Conservation (phyloP, 2,329 filamentous ascomycete genomes). For the Ophiostoma himal-ulmi region DNA sequence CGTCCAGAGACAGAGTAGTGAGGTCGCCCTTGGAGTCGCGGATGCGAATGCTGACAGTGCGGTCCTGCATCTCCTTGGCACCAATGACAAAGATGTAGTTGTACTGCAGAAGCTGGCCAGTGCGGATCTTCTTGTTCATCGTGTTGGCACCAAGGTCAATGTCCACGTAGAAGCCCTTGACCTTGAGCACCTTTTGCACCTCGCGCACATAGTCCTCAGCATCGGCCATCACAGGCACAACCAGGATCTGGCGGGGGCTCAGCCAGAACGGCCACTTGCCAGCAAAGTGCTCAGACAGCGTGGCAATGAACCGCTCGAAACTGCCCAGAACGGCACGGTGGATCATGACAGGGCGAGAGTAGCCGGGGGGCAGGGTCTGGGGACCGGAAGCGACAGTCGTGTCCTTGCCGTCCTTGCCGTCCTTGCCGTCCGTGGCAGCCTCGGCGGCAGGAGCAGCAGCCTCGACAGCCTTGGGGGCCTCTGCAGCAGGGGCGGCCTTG, state of each 20-base stretch:
- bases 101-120: conserved; percentile 72
- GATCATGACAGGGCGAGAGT: conserved; percentile 77
- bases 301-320: conserved; percentile 59
- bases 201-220: conserved; percentile 70
- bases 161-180: conserved; percentile 63
- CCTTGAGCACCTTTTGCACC: conserved; percentile 62
- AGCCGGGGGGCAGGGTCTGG: conserved; percentile 59
- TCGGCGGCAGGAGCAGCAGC: conserved; percentile 30
- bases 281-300: conserved; percentile 76
- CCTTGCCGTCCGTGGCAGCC: conserved; percentile 35
- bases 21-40: conserved; percentile 28
- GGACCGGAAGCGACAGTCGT: conserved; percentile 28
- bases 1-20: conserved; percentile 25
- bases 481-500: conserved; percentile 9
- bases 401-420: conserved; percentile 35
- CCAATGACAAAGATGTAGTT: conserved; percentile 64
- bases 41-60: conserved; percentile 29
- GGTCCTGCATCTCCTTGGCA: conserved; percentile 28
- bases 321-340: conserved; percentile 77
- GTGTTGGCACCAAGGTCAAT: conserved; percentile 70
- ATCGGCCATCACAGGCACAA: conserved; percentile 70
- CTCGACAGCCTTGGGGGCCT: conserved; percentile 30
- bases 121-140: conserved; percentile 84
- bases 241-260: conserved; percentile 71
- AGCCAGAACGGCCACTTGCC: conserved; percentile 90